Conservation (phyloP, 257 asterid genomes). For the Eustoma russellianum region DNA sequence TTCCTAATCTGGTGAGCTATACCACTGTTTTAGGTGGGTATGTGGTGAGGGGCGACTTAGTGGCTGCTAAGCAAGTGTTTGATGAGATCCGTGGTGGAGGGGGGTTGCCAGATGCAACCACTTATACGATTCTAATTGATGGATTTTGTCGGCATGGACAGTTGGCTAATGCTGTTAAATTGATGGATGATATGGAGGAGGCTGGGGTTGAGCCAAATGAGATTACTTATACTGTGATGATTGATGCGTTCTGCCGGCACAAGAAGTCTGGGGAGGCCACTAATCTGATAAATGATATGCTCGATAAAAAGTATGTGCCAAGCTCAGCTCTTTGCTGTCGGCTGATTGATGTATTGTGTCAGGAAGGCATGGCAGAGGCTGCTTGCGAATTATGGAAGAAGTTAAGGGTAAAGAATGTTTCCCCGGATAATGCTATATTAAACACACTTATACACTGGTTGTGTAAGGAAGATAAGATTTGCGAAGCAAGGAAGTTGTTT, state of each 20-base stretch:
- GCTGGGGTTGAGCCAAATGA: constrained; percentile 77
- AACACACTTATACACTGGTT: constrained; percentile 82
- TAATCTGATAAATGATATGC: constrained; percentile 73
- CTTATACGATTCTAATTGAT: constrained; percentile 80
- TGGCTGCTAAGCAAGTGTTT: constrained; percentile 55
- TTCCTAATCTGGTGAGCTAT: constrained; percentile 82
- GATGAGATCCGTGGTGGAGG: constrained; percentile 63
- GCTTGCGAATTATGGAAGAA: constrained; percentile 65
- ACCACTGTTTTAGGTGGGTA: constrained; percentile 73
- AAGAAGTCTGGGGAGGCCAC: constrained; percentile 69
- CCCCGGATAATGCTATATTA: constrained; percentile 60
- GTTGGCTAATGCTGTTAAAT: constrained; percentile 60
- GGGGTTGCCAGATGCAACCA: constrained; percentile 83
- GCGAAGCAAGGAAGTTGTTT: constrained; percentile 71
- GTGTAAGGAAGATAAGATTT: constrained; percentile 66
- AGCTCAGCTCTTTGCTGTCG: constrained; percentile 63
- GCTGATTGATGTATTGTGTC: constrained; percentile 66
- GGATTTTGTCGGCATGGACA: constrained; percentile 67
- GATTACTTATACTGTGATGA: constrained; percentile 69
- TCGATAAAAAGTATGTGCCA: constrained; percentile 59
- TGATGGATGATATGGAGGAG: constrained; percentile 95
- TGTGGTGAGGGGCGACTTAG: constrained; percentile 55
- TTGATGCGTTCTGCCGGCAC: constrained; percentile 75
- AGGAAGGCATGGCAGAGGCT: constrained; percentile 61
- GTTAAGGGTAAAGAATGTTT: constrained; percentile 61